Evolutionary conservation across 495 filamentous ascomycete species (phyloP).

Genomic region (Ascobolus immersus): DNA sequence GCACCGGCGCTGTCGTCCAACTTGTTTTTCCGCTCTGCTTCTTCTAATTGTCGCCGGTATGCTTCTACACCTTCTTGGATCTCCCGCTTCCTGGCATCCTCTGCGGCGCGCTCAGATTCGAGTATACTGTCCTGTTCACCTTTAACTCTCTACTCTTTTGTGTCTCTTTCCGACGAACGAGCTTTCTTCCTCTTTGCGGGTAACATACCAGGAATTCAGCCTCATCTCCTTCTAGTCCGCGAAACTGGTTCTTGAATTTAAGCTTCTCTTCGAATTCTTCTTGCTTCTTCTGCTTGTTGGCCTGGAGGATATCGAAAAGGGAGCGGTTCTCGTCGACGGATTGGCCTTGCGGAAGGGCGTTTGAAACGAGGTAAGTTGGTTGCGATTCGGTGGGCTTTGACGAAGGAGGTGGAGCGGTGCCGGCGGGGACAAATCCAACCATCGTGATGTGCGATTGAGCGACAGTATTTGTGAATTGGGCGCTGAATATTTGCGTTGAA

Average conservation of each 20-base stretch:
- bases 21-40: conserved; percentile 2
- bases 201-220: conserved; percentile 47
- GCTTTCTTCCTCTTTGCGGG: neutral
- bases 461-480: too few relatives aligned
- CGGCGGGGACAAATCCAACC: too few relatives aligned
- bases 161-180: neutral
- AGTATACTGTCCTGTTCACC: conserved; percentile 10
- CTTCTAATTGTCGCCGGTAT: neutral
- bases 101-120: conserved; percentile 11
- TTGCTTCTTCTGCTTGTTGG: conserved; percentile 90
- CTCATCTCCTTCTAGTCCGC: conserved; percentile 78
- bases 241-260: conserved; percentile 77
- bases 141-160: conserved; percentile 3
- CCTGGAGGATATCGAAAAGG: conserved; percentile 67
- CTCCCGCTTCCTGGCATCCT: conserved; percentile 4
- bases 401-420: too few relatives aligned
- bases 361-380: too few relatives aligned
- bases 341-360: too few relatives aligned
- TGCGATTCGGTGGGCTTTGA: too few relatives aligned
- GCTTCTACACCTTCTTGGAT: neutral
- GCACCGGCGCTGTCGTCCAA: neutral
- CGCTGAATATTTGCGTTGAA: too few relatives aligned
- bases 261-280: conserved; percentile 84
- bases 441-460: too few relatives aligned
- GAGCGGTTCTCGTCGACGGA: conserved; percentile 33